Base-by-base conservation (phyloP, 257 asterid species). In the Lycium barbarum region DNA sequence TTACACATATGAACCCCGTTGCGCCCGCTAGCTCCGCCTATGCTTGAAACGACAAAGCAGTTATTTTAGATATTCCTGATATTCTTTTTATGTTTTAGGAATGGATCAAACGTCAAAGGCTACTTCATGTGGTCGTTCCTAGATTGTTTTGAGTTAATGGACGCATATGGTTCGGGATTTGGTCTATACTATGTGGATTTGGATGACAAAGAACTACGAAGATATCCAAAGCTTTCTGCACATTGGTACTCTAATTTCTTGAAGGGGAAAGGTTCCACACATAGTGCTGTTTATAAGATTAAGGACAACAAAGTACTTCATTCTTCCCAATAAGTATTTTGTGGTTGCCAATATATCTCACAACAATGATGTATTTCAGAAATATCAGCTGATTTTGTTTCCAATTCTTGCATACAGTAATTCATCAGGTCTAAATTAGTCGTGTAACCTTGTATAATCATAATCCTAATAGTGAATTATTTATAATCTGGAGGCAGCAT, bases 141-240 rank as follows among this genome's bases (percentile, higher is more conserved):
- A 49, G 97, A 93, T 57, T 90, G 92, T 57, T 83, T 92, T 36
- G 96, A 93, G 89, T 9, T 93, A 61, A 3, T 93, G 53, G 73
- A 15, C 33, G 92, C 91, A 47, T 92, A 86, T 83, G 35, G 12
- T 15, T 7, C 79, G 6, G 86, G 88, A 3, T 93, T 61, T 20
- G 95, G 95, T 14, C 70, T 93, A 61, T 92, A 81, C 87, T 91
- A 90, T 47, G 97, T 93, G 0, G 94, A 93, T 90, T 87, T 92
- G 86, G 89, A 90, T 18, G 94, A 92, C 85, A 71, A 91, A 73
- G 80, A 90, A 5, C 40, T 88, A 6, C 83, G 1, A n/a, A 79
- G 95, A 84, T 89, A 90, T 57, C 91, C 82, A 15, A 93, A 91
- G 84, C 86, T 82, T 40, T 93, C 97, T 66, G 91, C 92, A 3